Base-by-base conservation (phyloP, 1,284 basidiomycete genomes). In the Heliocybe sulcata region DNA sequence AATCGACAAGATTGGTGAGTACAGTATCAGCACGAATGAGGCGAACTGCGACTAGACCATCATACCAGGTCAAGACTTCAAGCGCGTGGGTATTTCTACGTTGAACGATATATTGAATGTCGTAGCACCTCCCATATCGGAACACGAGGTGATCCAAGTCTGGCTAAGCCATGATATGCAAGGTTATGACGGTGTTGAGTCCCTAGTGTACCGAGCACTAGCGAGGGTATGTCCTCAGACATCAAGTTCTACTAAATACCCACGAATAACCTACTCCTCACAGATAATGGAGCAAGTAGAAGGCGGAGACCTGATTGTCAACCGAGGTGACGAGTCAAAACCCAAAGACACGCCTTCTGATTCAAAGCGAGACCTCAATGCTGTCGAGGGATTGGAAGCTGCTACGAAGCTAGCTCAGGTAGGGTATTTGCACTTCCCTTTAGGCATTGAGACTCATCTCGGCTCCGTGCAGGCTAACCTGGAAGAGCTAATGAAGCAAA, bases 61-160 rank as follows among this genome's bases (percentile, higher is more conserved):
- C 56, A 26, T 45, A 26, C 29, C 63, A 94, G 93, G 93, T 52
- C 80, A 92, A 65, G 94, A 95, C 64, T 85, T 96, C 63, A 88
- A 87, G 65, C 81, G 85, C 48, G 88, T 91, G 29, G 92, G 93
- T 25, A 72, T 94, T 57, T 94, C 90, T 6, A 94, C 93, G 0
- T 71, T 97, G 25, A 92, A 84, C 2, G 94, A 96, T 56, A 85
- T 99, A 55, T 74, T 99, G 58, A 97, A 98, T 67, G 95, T 90
- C 16, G 96, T 99, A 52, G 97, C 96, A 0, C 97, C 97, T 25
- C 97, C 97, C 2, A 98, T 99, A 62, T 91, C 94, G 12, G 94
- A 94, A 63, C 96, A 99, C 68, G 97, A 99, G 72, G 93, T 98
- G 20, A 92, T 99, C 57, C 87, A 97, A 67, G 87, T 99, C 4